These are phyloP conservation scores for Pisolithus sp. DNA, from an alignment of 768 basidiomycete genomes.

Conservation along the genomic window DNA sequence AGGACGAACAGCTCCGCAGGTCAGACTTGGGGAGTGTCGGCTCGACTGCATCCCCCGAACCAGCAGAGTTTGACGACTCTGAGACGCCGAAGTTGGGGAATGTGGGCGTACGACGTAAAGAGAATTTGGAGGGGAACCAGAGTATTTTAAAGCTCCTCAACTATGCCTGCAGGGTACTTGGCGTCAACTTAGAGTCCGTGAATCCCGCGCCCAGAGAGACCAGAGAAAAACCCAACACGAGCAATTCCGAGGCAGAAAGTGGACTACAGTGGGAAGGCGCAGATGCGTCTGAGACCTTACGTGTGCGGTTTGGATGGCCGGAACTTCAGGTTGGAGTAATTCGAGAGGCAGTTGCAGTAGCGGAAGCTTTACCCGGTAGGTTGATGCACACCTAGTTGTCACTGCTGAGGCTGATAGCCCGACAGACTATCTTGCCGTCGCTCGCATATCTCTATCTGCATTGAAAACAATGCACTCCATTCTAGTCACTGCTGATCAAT, in stretches of 20 bases:
- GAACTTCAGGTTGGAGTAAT: constrained; percentile 92
- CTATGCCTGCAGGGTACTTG: constrained; percentile 71
- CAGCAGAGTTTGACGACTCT: constrained; percentile 25
- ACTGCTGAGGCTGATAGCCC: constrained; percentile 2
- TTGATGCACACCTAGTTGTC: constrained; percentile 5
- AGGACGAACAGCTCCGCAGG: constrained; percentile 47
- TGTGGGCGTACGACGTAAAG: constrained; percentile 67
- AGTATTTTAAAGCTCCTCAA: constrained; percentile 73
- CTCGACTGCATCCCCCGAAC: constrained; percentile 43
- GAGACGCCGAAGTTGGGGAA: constrained; percentile 30
- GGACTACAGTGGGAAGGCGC: constrained; percentile 32
- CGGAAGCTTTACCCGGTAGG: constrained; percentile 85
- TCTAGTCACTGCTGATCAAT: constrained; percentile 72
- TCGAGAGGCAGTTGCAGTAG: constrained; percentile 85
- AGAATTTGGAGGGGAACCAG: constrained; percentile 73
- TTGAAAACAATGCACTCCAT: constrained; percentile 66
- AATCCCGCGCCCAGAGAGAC: constrained; percentile 35
- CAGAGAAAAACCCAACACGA: constrained; percentile 18
- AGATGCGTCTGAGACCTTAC: constrained; percentile 28
- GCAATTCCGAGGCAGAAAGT: constrained; percentile 3
- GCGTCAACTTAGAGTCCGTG: constrained; percentile 74
- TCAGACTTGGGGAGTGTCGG: constrained; percentile 32
- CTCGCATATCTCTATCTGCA: constrained; percentile 85
- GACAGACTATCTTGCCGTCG: constrained; percentile 76
- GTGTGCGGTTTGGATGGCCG: constrained; percentile 81